Base-by-base conservation (phyloP, 768 basidiomycete genomes). In the Mycena epipterygia region DNA sequence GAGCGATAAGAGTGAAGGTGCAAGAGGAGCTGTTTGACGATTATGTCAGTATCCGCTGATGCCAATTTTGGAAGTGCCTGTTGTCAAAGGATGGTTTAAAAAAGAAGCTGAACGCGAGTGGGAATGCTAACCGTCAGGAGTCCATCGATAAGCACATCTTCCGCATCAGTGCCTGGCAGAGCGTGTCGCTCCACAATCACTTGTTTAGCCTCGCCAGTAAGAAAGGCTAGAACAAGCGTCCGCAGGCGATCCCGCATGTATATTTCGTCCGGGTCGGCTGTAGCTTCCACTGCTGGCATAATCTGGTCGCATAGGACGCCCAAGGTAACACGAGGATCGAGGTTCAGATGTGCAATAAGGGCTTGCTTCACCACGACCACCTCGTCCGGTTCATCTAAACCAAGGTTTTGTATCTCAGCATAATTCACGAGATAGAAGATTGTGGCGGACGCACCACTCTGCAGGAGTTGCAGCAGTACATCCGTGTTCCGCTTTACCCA, bases 401-500 rank as follows among this genome's bases (percentile, higher is more conserved):
- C 53, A 61, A 44, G 41, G n/a, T n/a, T n/a, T n/a, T n/a, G n/a
- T n/a, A n/a, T n/a, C n/a, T n/a, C n/a, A n/a, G n/a, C n/a, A n/a
- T n/a, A n/a, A n/a, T n/a, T n/a, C n/a, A 19, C 35, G 58, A 33
- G n/a, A 37, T 39, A 14, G 44, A 35, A 23, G 33, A 48, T 23
- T 19, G 9, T 53, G 41, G 13, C 65, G 21, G n/a, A 83, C 90
- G 78, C 76, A 93, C 92, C 92, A 73, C 90, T 91, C 77, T 93
- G 93, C 12, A 93, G 83, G 19, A 93, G 80, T 71, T 93, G 92
- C n/a, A 93, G 84, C 23, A 93, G 82, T 3, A 93, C 92, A 78
- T 93, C 92, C 5, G 89, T 89, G 77, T 93, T 93, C 72, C 92
- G 81, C 77, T 89, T 90, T 58, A 93, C 84, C 87, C 88, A 90